Evolutionary conservation across 768 basidiomycete species (phyloP), one percentile per base, ranked within the genome.

Genomic region (Tremella mesenterica): DNA sequence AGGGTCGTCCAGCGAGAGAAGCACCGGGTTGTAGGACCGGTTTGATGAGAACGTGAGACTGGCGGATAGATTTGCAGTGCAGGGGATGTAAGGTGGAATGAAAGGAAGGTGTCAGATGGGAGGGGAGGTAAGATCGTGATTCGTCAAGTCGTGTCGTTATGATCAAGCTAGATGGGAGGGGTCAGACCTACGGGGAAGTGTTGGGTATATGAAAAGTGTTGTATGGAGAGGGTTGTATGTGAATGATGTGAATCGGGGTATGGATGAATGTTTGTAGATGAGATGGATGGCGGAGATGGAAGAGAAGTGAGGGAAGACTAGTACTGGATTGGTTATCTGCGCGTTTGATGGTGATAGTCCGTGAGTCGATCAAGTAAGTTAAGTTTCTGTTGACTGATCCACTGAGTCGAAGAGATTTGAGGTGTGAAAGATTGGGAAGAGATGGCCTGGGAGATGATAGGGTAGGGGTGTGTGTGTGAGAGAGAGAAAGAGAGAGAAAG

Each of bases 401-500:
- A 4, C 23, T n/a, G 38, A 5, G 8, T 41, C n/a, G 8, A 41
- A 14, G 38, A 16, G 4, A 16, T n/a, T 5, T 26, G 44, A 8
- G 44, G 18, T 46, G 44, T 46, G n/a, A 36, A 36, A 18, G 34
- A 18, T 36, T 36, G 34, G n/a, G n/a, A n/a, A n/a, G 33, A 36
- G n/a, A 45, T 8, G 44, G 20, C 18, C n/a, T 5, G 27, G 16
- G 31, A 23, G 5, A 23, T 21, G 49, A 50, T 4, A 38, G 9
- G 7, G 28, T 4, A 16, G 47, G 47, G 45, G 29, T 20, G 8
- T 52, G 41, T 45, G 31, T 23, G 29, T 34, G 50, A 25, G 39
- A 44, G 41, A 20, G 50, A 52, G 34, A 28, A 23, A 20, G 36
- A 30, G 52, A 53, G 38, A 44, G 50, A 31, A 31, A 31, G 47